phyloP scores from a whole-genome alignment of 2,329 filamentous ascomycete species.

The Cercospora nicotianae region DNA sequence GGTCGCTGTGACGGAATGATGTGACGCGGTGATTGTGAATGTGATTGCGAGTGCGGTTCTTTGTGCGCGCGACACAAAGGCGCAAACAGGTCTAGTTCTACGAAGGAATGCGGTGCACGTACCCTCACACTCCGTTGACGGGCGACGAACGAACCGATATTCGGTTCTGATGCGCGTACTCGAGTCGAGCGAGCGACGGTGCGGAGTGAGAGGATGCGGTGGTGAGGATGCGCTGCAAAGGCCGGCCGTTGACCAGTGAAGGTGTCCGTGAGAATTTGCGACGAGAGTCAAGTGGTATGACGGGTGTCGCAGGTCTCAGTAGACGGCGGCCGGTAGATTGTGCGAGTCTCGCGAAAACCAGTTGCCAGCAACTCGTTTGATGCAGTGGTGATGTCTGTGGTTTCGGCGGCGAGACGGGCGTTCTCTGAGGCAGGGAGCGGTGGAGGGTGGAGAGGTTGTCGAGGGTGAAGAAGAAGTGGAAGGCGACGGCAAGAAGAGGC shows the following conservation, averaged over 20 bases:
- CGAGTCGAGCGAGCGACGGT: slow-evolving; percentile 7
- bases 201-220: slow-evolving; percentile 18
- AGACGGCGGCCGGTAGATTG: slow-evolving; percentile 32
- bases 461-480: slow-evolving; percentile 23
- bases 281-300: slow-evolving; percentile 19
- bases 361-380: slow-evolving; percentile 28
- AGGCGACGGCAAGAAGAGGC: slow-evolving; percentile 9
- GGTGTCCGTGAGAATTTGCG: slow-evolving; percentile 54
- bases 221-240: slow-evolving; percentile 26
- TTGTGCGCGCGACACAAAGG: slow-evolving; percentile 25
- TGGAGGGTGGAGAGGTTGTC: slow-evolving; percentile 23
- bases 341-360: slow-evolving; percentile 35
- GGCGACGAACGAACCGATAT: slow-evolving; percentile 13
- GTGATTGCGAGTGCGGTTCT: slow-evolving; percentile 13
- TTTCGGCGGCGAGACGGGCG: slow-evolving; percentile 22
- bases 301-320: slow-evolving; percentile 31
- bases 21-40: background rate
- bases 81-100: slow-evolving; percentile 22
- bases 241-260: slow-evolving; percentile 57
- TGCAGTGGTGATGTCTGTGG: slow-evolving; percentile 11
- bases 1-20: background rate
- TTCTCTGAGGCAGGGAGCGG: slow-evolving; percentile 31
- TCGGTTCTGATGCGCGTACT: slow-evolving; percentile 11
- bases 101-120: slow-evolving; percentile 26
- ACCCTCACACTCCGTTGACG: slow-evolving; percentile 31